Conservation (phyloP, 805 yeast species). For the Torulaspora indica region DNA sequence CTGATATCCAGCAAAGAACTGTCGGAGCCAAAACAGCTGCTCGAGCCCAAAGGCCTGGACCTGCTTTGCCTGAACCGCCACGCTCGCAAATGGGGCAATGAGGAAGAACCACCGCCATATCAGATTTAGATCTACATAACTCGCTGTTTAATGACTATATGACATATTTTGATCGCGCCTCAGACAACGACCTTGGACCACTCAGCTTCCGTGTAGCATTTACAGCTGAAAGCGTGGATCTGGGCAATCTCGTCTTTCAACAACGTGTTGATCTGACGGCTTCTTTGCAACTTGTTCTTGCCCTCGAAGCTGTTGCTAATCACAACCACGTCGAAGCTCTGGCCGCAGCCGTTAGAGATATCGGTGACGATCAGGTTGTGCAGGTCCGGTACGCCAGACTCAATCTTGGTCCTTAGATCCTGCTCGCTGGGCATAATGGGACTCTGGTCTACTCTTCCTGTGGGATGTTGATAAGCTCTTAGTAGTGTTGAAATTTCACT, state of each 20-base stretch:
- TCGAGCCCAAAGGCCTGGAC: constrained; percentile 22
- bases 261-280: constrained; percentile 74
- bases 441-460: not conserved
- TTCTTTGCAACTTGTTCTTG: constrained; percentile 80
- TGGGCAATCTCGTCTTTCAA: constrained; percentile 77
- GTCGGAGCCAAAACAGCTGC: constrained; percentile 16
- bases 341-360: constrained; percentile 90
- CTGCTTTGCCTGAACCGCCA: constrained; percentile 22
- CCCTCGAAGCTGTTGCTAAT: constrained; percentile 69
- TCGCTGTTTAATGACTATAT: constrained; percentile 5
- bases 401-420: constrained; percentile 25
- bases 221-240: constrained; percentile 95
- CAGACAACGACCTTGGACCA: constrained; percentile 49
- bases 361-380: constrained; percentile 37
- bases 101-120: constrained; percentile 34
- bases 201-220: constrained; percentile 82
- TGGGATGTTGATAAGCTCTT: not conserved
- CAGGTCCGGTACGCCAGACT: constrained; percentile 25
- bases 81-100: constrained; percentile 28
- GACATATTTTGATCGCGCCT: constrained; percentile 2
- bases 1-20: constrained; percentile 9
- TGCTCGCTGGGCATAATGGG: constrained; percentile 22
- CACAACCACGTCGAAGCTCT: constrained; percentile 89
- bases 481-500: not conserved
- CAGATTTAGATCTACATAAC: constrained; percentile 5